Base-by-base conservation (phyloP, 2,329 filamentous ascomycete species). In the Rugonectria rugulosa region DNA sequence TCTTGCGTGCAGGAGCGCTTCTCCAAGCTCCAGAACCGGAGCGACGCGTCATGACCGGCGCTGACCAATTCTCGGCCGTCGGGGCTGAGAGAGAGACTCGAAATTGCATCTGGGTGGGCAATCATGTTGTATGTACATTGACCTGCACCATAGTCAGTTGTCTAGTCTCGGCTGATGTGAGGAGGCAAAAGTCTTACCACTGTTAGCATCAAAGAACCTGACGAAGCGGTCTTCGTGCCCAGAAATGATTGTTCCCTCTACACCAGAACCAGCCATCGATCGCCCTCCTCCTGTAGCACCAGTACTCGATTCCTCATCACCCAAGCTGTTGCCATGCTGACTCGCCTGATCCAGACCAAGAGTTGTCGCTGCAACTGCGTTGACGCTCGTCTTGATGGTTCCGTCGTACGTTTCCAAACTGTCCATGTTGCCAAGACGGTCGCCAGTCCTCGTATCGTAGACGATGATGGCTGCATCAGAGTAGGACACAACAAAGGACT, bases 111-210 rank as follows among this genome's bases (percentile, higher is more conserved):
- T 1, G 95, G 92, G 68, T 99, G 95, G 6, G 95, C 95, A 56
- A 98, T 86, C 95, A 99, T 99, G 69, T 90, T 96, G 76, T 99
- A 99, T 61, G 95, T 98, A 77, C 93, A 97, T 92, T 99, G 95
- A 53, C 95, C 95, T 98, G 10, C 2, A 10, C n/a, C 8, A 20
- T 10, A 65, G 64, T 64, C n/a, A 50, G 23, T 14, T 7, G 21
- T 12, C 7, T 26, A 12, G 9, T 11, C 12, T 5, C 7, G 5
- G 12, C 7, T 14, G 29, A 32, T 5, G 11, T 14, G 29, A 32
- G 29, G 3, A 1, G 14, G 19, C 12, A 31, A 3, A 38, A 3
- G 6, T 85, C 91, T 76, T 89, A 98, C 95, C 95, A 77, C 92
- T 97, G 72, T 99, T 98, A 60, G 95, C 95, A 80, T 99, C 95